Evolutionary conservation across 148 eudicot genomes (phyloP).

Genomic region (Nepenthes mirabilis): DNA sequence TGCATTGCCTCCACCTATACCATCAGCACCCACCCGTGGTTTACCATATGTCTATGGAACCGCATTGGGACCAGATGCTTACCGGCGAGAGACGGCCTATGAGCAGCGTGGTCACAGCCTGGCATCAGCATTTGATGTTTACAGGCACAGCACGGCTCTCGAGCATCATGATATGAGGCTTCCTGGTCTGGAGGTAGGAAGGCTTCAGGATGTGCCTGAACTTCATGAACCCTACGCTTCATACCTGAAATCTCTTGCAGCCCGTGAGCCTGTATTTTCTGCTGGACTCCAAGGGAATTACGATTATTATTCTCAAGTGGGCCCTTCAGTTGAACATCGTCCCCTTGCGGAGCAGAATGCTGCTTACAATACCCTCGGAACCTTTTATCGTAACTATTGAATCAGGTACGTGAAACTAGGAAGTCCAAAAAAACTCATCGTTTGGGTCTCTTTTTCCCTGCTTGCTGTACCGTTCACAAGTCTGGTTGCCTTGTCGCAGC

Average conservation of each 20-base stretch:
- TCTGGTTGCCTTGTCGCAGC: no score
- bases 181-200: slow-evolving; percentile 12
- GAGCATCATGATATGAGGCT: slow-evolving; percentile 17
- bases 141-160: not conserved
- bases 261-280: slow-evolving; percentile 16
- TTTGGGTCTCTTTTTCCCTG: no score
- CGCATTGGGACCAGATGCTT: slow-evolving; percentile 14
- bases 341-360: no score
- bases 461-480: no score
- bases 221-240: slow-evolving; percentile 20
- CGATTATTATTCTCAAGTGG: not conserved
- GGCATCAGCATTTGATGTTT: not conserved
- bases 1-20: slow-evolving; percentile 5
- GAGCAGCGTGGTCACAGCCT: slow-evolving; percentile 14
- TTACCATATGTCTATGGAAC: slow-evolving; percentile 25
- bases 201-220: slow-evolving; percentile 14
- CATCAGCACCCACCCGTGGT: slow-evolving; percentile 1
- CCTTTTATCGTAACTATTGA: no score
- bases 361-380: no score
- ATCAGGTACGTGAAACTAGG: no score
- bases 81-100: slow-evolving; percentile 19
- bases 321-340: no score
- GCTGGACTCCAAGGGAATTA: not conserved
- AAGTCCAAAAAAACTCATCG: no score
- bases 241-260: slow-evolving; percentile 25